Conservation (phyloP, 2,329 filamentous ascomycete genomes). For the Didymella lethalis region DNA sequence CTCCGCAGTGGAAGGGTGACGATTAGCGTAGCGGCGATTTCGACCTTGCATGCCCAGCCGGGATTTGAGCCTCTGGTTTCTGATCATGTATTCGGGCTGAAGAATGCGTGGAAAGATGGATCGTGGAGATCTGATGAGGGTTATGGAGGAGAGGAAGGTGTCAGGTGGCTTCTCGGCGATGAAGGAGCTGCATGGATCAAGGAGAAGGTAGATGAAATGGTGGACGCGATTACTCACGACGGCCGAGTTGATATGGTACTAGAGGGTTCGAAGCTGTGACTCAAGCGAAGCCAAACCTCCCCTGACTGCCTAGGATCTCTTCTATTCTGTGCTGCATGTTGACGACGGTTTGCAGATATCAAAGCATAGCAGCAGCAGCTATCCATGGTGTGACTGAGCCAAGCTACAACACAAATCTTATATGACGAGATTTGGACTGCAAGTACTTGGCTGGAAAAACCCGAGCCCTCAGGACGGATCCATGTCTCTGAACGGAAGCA, state of each 20-base stretch:
- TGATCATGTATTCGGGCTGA: slow-evolving; percentile 78
- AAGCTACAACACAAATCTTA: too few relatives aligned
- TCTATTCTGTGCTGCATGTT: too few relatives aligned
- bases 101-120: slow-evolving; percentile 76
- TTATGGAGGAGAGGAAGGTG: slow-evolving; percentile 59
- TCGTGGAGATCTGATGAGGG: slow-evolving; percentile 55
- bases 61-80: slow-evolving; percentile 83
- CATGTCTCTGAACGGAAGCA: background rate
- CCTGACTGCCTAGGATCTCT: too few relatives aligned
- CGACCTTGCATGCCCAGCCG: slow-evolving; percentile 77
- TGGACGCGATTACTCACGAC: too few relatives aligned
- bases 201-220: slow-evolving; percentile 59
- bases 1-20: slow-evolving; percentile 71
- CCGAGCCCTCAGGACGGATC: background rate
- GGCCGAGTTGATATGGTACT: too few relatives aligned
- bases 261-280: too few relatives aligned
- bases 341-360: too few relatives aligned
- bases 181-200: slow-evolving; percentile 70
- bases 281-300: too few relatives aligned
- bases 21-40: slow-evolving; percentile 74
- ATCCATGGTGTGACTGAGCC: too few relatives aligned
- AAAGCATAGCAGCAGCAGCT: too few relatives aligned
- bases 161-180: slow-evolving; percentile 67
- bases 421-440: too few relatives aligned
- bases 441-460: too few relatives aligned